Conservation (phyloP, 176 grass and related monocot genomes). For the Oryza longistaminata region DNA sequence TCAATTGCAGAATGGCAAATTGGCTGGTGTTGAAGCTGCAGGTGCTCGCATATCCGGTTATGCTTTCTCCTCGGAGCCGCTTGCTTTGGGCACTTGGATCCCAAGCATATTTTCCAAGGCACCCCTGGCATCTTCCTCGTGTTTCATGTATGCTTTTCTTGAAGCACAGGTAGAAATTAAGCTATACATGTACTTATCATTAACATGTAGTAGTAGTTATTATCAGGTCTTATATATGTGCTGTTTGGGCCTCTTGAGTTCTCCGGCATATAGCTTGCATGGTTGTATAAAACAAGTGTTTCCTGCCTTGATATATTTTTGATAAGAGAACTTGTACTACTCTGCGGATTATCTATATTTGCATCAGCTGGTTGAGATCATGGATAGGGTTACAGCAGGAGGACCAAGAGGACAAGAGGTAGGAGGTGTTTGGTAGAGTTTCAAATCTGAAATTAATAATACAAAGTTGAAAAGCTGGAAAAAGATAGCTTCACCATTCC, state of each 20-base stretch:
- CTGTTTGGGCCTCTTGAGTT: neutral
- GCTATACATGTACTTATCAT: neutral
- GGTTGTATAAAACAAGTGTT: too few species aligned
- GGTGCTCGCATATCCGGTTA: slow-evolving; percentile 43
- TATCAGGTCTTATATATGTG: neutral
- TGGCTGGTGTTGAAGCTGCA: neutral
- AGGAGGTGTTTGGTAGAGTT: too few species aligned
- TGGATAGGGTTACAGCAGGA: too few species aligned
- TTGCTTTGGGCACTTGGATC: slow-evolving; percentile 18
- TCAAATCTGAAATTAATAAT: too few species aligned
- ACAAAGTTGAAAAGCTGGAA: too few species aligned
- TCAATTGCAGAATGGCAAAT: slow-evolving; percentile 3
- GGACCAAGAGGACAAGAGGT: too few species aligned
- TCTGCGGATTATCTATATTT: too few species aligned
- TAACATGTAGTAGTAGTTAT: neutral
- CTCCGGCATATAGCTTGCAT: too few species aligned
- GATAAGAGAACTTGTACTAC: too few species aligned
- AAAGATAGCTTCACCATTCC: too few species aligned
- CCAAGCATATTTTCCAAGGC: slow-evolving; percentile 36
- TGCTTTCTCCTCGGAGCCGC: slow-evolving; percentile 24
- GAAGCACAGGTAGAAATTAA: neutral
- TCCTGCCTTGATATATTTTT: too few species aligned
- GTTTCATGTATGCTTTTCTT: slow-evolving; percentile 15
- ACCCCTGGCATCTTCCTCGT: slow-evolving; percentile 15
- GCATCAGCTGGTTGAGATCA: too few species aligned